A percentile compares a stretch with the other conserved stretches of the same genome.
Conservation (phyloP, 768 basidiomycete genomes). For the Boletus pseudo-olivaceus region DNA sequence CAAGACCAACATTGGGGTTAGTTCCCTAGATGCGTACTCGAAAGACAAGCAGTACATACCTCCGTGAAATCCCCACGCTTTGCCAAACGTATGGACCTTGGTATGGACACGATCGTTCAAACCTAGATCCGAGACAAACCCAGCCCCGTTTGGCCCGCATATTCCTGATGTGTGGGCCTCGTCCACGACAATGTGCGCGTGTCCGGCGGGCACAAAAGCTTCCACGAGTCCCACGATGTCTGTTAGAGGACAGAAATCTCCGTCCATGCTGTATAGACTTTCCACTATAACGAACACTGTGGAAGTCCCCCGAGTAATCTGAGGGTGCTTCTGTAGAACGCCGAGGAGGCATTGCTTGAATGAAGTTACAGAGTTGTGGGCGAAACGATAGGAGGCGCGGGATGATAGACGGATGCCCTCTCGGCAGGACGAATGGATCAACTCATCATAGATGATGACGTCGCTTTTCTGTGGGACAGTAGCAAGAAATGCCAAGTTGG, state of each 20-base stretch:
- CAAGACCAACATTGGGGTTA: neutral
- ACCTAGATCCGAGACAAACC: constrained; percentile 40
- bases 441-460: constrained; percentile 49
- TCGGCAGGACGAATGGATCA: constrained; percentile 49
- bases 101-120: constrained; percentile 42
- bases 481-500: constrained; percentile 48
- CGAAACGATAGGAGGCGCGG: constrained; percentile 32
- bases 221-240: constrained; percentile 41
- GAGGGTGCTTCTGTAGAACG: constrained; percentile 22
- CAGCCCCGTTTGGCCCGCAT: constrained; percentile 47
- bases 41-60: constrained; percentile 1
- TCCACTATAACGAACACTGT: constrained; percentile 51
- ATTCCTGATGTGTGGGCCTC: constrained; percentile 57
- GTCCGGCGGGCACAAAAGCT: constrained; percentile 33
- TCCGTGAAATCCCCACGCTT: constrained; percentile 30
- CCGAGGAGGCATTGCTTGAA: constrained; percentile 31
- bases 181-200: constrained; percentile 48
- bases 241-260: constrained; percentile 46
- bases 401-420: constrained; percentile 47
- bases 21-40: neutral
- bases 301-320: constrained; percentile 22
- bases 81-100: constrained; percentile 53
- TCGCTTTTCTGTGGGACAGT: constrained; percentile 44
- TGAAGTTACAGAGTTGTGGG: constrained; percentile 43
- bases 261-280: constrained; percentile 60